phyloP scores from a whole-genome alignment of 768 basidiomycete species.

The Daedaleopsis nitida region DNA sequence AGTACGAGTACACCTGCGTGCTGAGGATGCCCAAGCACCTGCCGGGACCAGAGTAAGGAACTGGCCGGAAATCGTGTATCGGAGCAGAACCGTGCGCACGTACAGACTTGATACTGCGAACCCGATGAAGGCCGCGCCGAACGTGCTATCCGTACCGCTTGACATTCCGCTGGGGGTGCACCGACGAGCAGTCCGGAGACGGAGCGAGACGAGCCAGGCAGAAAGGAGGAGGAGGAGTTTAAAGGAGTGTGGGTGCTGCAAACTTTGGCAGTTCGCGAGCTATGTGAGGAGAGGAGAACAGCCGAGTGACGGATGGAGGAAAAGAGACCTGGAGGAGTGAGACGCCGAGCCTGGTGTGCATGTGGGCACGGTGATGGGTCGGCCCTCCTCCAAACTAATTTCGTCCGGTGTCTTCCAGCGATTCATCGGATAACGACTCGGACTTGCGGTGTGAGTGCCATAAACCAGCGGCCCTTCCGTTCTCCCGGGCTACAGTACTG shows the following conservation, averaged over 20 bases:
- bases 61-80: background rate
- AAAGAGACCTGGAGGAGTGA: background rate
- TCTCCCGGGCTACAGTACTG: too few species aligned
- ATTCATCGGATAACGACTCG: background rate
- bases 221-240: slow-evolving; percentile 2
- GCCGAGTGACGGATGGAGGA: slow-evolving; percentile 10
- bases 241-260: slow-evolving; percentile 19
- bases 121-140: slow-evolving; percentile 64
- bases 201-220: background rate
- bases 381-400: background rate
- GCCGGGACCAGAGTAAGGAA: slow-evolving; percentile 30
- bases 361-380: background rate
- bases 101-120: slow-evolving; percentile 50
- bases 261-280: slow-evolving; percentile 1
- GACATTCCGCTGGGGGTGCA: background rate
- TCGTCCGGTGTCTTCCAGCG: background rate
- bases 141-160: slow-evolving; percentile 44
- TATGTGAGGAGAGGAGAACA: slow-evolving; percentile 4
- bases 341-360: background rate
- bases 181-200: too few species aligned
- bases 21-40: slow-evolving; percentile 54
- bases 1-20: slow-evolving; percentile 58
- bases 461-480: too few species aligned
- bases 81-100: background rate
- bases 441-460: too few species aligned